Evolutionary conservation across 129 eudicot species (phyloP).

Genomic region (Chrysanthemum makinoi): DNA sequence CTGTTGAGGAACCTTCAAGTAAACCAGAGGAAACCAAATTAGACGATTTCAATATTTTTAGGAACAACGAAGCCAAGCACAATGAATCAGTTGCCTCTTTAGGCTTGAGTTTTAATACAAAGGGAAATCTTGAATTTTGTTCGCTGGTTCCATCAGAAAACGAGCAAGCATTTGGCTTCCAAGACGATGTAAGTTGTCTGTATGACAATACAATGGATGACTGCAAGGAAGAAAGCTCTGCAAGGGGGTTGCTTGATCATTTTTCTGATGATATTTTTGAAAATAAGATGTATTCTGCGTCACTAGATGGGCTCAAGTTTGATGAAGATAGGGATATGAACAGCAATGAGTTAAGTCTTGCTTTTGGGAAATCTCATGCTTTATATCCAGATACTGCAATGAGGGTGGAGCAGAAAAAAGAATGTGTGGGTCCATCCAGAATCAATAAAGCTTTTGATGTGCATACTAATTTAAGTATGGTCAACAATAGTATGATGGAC

Average conservation of each 20-base stretch:
- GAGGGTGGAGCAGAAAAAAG: too few species aligned
- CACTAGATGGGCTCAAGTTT: slow-evolving; percentile 47
- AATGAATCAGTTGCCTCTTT: slow-evolving; percentile 26
- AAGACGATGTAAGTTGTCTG: slow-evolving; percentile 33
- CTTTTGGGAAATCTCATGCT: slow-evolving; percentile 49
- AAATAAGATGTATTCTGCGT: slow-evolving; percentile 38
- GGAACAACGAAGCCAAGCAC: slow-evolving; percentile 25
- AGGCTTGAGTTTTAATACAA: slow-evolving; percentile 31
- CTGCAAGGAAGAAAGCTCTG: slow-evolving; percentile 39
- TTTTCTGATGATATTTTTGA: slow-evolving; percentile 40
- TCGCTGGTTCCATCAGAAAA: slow-evolving; percentile 55
- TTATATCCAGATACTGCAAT: too few species aligned
- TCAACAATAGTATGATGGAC: slow-evolving; percentile 34
- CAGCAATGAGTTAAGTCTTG: slow-evolving; percentile 61
- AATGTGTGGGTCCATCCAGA: slow-evolving; percentile 17
- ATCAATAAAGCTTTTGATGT: slow-evolving; percentile 45
- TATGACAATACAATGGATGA: slow-evolving; percentile 37
- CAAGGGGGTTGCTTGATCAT: slow-evolving; percentile 43
- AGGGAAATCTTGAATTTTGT: slow-evolving; percentile 44
- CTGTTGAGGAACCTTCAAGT: slow-evolving; percentile 21
- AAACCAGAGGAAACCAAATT: slow-evolving; percentile 35
- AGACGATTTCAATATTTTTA: slow-evolving; percentile 34
- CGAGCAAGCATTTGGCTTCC: slow-evolving; percentile 36
- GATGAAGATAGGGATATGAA: slow-evolving; percentile 38
- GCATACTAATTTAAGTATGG: slow-evolving; percentile 45